These are phyloP conservation scores for Fusarium xylarioides DNA, from an alignment of 2,329 filamentous ascomycete genomes.

Conservation along the genomic window DNA sequence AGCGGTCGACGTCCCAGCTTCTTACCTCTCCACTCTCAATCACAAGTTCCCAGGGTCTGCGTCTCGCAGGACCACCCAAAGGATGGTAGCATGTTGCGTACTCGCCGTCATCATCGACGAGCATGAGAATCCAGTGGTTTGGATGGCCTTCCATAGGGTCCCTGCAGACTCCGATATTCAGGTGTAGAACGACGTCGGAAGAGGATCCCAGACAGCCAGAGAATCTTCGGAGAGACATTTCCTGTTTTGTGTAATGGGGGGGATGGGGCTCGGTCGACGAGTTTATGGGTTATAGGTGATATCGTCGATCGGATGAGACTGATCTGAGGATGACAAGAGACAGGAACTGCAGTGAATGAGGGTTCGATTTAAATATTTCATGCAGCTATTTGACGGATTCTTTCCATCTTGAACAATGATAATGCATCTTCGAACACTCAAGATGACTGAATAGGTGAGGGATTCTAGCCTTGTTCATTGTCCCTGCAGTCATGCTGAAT, in stretches of 20 bases:
- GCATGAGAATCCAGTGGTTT: slow-evolving; percentile 9
- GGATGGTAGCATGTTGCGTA: neutral
- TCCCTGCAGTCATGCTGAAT: neutral
- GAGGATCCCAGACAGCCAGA: neutral
- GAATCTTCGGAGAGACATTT: neutral
- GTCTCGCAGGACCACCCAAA: neutral
- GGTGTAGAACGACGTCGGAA: neutral
- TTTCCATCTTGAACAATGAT: neutral
- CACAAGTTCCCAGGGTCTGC: neutral
- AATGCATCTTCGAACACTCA: neutral
- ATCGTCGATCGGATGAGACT: neutral
- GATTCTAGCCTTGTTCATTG: neutral
- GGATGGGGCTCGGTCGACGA: neutral
- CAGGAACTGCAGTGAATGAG: neutral
- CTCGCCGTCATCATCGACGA: neutral
- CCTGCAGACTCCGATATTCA: neutral
- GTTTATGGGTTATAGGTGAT: neutral
- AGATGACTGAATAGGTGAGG: neutral
- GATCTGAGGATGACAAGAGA: neutral
- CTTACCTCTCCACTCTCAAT: neutral
- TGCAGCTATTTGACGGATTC: neutral
- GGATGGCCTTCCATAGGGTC: neutral
- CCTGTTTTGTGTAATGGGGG: neutral
- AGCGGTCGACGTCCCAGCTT: neutral
- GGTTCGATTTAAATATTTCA: neutral